These are phyloP conservation scores for Alternaria arbusti DNA, from an alignment of 2,329 filamentous ascomycete genomes.

Conservation along the genomic window DNA sequence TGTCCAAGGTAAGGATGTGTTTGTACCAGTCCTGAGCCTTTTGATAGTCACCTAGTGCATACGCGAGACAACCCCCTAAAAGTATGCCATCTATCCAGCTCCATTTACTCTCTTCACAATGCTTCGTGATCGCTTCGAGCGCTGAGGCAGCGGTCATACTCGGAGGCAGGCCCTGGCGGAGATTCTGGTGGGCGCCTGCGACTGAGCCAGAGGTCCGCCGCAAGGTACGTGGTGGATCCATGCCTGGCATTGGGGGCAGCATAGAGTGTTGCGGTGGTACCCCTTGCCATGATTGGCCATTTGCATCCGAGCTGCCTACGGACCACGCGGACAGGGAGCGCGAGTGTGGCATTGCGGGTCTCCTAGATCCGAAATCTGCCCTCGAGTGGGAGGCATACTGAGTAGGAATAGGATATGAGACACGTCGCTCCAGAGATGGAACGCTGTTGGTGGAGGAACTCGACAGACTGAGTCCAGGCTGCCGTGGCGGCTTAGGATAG, in stretches of 20 bases:
- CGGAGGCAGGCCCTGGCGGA: constrained; percentile 38
- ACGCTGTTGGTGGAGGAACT: constrained; percentile 28
- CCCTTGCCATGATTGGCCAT: constrained; percentile 37
- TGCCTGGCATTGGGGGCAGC: constrained; percentile 25
- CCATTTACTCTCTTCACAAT: constrained; percentile 51
- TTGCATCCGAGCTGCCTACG: constrained; percentile 18
- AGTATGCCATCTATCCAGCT: constrained; percentile 91
- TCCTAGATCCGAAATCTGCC: constrained; percentile 25
- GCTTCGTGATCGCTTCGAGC: constrained; percentile 44
- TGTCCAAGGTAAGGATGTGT: constrained; percentile 66
- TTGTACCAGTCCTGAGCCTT: constrained; percentile 78
- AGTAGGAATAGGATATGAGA: constrained; percentile 34
- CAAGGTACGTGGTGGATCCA: constrained; percentile 39
- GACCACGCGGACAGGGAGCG: constrained; percentile 43
- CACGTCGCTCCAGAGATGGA: constrained; percentile 47
- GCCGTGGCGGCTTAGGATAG: constrained; percentile 66
- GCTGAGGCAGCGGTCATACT: constrained; percentile 48
- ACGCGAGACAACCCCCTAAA: constrained; percentile 87
- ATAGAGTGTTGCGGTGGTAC: constrained; percentile 27
- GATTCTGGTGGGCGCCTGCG: constrained; percentile 31
- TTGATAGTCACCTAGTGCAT: constrained; percentile 84
- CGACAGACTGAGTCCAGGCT: constrained; percentile 60
- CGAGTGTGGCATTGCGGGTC: constrained; percentile 31
- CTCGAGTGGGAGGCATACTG: constrained; percentile 25
- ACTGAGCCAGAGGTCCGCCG: constrained; percentile 46